Percentiles rank a stretch among this genome's conserved stretches.
phyloP scores from a whole-genome alignment of 2,329 filamentous ascomycete genomes.

The Kalaharituber pfeilii region DNA sequence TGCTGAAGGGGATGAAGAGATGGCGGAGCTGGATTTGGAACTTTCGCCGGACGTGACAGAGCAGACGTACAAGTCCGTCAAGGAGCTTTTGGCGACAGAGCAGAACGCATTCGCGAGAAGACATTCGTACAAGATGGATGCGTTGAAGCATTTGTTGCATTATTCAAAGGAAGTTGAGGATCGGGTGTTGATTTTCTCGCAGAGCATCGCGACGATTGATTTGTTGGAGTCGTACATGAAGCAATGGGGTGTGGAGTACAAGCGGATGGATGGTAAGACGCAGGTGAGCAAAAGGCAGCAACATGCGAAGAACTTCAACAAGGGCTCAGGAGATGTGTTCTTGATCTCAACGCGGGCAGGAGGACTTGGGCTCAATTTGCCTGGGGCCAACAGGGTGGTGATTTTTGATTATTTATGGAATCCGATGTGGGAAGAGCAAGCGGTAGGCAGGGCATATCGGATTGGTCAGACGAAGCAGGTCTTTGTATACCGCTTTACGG shows the following conservation, averaged over 20 bases:
- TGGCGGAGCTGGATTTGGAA: constrained; percentile 6
- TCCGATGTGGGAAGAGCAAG: constrained; percentile 67
- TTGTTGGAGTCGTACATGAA: constrained; percentile 46
- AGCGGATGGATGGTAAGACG: constrained; percentile 52
- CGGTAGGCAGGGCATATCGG: constrained; percentile 69
- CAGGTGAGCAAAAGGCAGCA: constrained; percentile 40
- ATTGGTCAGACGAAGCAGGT: constrained; percentile 67
- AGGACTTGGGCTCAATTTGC: constrained; percentile 67
- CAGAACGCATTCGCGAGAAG: constrained; percentile 10
- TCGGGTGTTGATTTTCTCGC: constrained; percentile 66
- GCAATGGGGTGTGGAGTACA: constrained; percentile 32
- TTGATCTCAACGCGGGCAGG: constrained; percentile 73
- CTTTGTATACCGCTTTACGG: constrained; percentile 66
- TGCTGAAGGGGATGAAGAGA: constrained; percentile 5
- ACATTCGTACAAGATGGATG: constrained; percentile 49
- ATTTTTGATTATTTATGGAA: constrained; percentile 75
- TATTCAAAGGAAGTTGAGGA: constrained; percentile 45
- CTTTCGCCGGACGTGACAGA: neutral
- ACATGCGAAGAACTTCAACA: constrained; percentile 53
- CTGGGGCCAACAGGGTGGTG: constrained; percentile 66
- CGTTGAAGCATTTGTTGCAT: constrained; percentile 53
- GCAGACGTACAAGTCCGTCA: constrained; percentile 4
- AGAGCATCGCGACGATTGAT: constrained; percentile 50
- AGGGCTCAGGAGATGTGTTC: constrained; percentile 40
- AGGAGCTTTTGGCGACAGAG: constrained; percentile 4